Percentiles rank a stretch among this genome's conserved stretches.
phyloP scores from a whole-genome alignment of 2,329 filamentous ascomycete genomes.

The Ophidiomyces ophidiicola region DNA sequence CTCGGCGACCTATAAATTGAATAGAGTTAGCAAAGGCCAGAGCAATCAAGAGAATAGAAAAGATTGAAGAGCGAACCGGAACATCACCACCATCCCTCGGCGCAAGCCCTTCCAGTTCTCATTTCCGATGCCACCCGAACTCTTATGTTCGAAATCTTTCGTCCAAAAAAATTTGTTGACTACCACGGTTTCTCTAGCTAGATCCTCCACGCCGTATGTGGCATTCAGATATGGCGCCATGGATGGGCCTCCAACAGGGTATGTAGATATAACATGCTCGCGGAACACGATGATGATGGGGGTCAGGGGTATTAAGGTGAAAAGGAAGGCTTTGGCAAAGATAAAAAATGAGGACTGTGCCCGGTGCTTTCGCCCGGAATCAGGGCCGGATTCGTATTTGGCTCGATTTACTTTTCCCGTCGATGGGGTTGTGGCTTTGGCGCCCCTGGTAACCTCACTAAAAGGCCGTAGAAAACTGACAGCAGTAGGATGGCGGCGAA shows the following conservation, averaged over 20 bases:
- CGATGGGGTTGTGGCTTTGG: too few species aligned
- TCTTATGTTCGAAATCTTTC: constrained; percentile 11
- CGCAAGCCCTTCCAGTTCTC: constrained; percentile 43
- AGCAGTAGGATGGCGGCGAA: too few species aligned
- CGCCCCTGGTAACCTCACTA: too few species aligned
- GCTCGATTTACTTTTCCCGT: too few species aligned
- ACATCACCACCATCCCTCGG: constrained; percentile 63
- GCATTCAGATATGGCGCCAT: constrained; percentile 71
- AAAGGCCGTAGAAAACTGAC: too few species aligned
- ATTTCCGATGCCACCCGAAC: constrained; percentile 39
- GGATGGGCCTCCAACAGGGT: constrained; percentile 41
- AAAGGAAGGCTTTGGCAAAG: constrained; percentile 16
- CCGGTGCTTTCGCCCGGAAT: constrained; percentile 13
- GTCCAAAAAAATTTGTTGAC: constrained; percentile 29
- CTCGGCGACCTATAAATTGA: constrained; percentile 49
- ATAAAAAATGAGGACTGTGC: constrained; percentile 19
- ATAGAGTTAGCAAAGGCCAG: constrained; percentile 4
- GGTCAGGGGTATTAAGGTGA: constrained; percentile 22
- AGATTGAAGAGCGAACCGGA: constrained; percentile 27
- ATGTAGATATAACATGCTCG: constrained; percentile 31
- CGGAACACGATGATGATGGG: constrained; percentile 31
- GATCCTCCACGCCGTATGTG: constrained; percentile 40
- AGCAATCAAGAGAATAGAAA: not conserved
- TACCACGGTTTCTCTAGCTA: constrained; percentile 32
- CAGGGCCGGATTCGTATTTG: constrained; percentile 14